Evolutionary conservation across 495 filamentous ascomycete species (phyloP).

Genomic region (Penicillium antarcticum): DNA sequence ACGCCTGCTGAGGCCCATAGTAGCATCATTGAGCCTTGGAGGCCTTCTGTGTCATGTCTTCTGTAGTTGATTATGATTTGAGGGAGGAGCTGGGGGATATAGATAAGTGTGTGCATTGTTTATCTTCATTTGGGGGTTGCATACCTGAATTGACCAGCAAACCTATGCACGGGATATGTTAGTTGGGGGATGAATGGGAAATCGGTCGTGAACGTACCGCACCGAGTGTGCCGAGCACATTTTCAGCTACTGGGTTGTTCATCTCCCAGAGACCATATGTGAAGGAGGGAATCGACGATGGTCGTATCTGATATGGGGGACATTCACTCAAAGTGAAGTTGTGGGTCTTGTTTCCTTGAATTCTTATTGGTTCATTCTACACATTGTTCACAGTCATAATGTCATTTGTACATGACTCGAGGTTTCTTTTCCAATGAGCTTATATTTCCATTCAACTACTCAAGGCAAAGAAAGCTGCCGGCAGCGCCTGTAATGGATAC

Average conservation of each 20-base stretch:
- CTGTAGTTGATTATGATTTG: conserved; percentile 64
- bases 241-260: conserved; percentile 52
- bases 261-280: conserved; percentile 23
- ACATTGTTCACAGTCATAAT: no score
- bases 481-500: no score
- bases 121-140: neutral
- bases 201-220: conserved; percentile 38
- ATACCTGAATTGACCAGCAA: conserved; percentile 54
- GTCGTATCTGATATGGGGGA: neutral
- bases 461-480: no score
- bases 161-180: conserved; percentile 20
- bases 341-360: no score
- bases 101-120: neutral
- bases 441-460: no score
- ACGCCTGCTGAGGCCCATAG: conserved; percentile 63
- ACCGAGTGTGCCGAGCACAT: conserved; percentile 54
- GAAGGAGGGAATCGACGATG: neutral
- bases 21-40: conserved; percentile 65
- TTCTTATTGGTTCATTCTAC: no score
- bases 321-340: no score
- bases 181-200: neutral
- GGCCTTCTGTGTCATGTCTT: conserved; percentile 54
- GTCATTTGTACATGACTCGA: no score
- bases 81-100: conserved; percentile 49
- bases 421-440: no score